A percentile compares a stretch with the other conserved stretches of the same genome.
These are phyloP conservation scores for Achaetomium macrosporum DNA, from an alignment of 2,329 filamentous ascomycete genomes.

Conservation along the genomic window DNA sequence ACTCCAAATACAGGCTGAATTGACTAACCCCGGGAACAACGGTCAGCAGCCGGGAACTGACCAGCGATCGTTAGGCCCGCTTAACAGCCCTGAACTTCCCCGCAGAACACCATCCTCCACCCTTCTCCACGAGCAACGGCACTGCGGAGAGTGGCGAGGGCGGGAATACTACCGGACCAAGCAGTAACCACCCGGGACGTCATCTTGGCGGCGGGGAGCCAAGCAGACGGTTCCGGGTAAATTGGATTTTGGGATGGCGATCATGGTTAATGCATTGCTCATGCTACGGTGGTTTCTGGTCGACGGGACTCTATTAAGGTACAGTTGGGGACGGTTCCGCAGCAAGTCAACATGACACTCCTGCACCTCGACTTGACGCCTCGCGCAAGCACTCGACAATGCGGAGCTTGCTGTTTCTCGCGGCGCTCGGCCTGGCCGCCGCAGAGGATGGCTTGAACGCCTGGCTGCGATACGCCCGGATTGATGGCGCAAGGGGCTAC, in stretches of 20 bases:
- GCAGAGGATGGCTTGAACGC: slow-evolving; percentile 57
- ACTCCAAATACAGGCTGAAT: too few species aligned
- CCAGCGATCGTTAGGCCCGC: too few species aligned
- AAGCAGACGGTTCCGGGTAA: slow-evolving; percentile 11
- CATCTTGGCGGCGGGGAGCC: slow-evolving; percentile 12
- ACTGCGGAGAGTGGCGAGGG: slow-evolving; percentile 5
- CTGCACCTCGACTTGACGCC: not conserved
- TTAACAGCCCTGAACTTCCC: too few species aligned
- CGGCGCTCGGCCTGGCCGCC: slow-evolving; percentile 31
- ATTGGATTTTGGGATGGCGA: slow-evolving; percentile 8
- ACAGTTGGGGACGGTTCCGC: not conserved
- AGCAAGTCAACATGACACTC: not conserved
- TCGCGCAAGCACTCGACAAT: slow-evolving; percentile 3
- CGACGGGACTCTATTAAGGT: not conserved
- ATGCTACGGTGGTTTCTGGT: slow-evolving; percentile 3
- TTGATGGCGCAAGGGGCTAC: slow-evolving; percentile 28
- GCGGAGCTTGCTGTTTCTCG: slow-evolving; percentile 16
- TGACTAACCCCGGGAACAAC: too few species aligned
- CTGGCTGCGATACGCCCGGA: slow-evolving; percentile 59
- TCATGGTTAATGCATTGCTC: not conserved
- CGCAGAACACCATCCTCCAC: not conserved
- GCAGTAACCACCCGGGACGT: not conserved
- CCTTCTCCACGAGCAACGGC: not conserved
- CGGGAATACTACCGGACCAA: not conserved
- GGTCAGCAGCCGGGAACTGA: too few species aligned